These are phyloP conservation scores for Pythium monospermum DNA, from an alignment of 352 stramenopile species.

Conservation along the genomic window DNA sequence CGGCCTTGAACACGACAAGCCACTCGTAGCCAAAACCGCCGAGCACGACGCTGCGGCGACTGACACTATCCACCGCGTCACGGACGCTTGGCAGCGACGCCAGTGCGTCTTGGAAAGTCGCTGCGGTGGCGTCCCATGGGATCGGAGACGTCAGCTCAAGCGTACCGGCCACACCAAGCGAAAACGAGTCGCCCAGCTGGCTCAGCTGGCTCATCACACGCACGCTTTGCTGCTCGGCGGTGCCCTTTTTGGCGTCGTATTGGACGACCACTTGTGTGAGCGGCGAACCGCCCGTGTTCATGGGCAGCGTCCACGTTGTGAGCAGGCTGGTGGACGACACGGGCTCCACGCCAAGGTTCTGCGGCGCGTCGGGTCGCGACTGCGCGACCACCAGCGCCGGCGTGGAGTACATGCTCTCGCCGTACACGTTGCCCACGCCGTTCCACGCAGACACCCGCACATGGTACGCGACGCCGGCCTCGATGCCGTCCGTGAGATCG, in stretches of 20 bases:
- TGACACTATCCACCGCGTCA: constrained; percentile 26
- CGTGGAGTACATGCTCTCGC: constrained; percentile 70
- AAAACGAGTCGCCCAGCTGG: constrained; percentile 35
- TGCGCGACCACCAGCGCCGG: constrained; percentile 56
- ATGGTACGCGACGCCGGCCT: constrained; percentile 58
- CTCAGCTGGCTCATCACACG: constrained; percentile 34
- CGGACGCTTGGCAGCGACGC: constrained; percentile 9
- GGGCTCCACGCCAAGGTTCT: constrained; percentile 41
- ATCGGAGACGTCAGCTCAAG: constrained; percentile 19
- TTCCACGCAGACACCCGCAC: constrained; percentile 92
- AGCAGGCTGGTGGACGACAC: constrained; percentile 31
- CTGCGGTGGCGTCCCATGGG: constrained; percentile 33
- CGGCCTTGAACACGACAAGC: constrained; percentile 50
- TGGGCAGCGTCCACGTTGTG: constrained; percentile 46
- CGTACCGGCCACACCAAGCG: constrained; percentile 17
- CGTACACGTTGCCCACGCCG: constrained; percentile 84
- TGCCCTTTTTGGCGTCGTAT: constrained; percentile 47
- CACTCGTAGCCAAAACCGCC: constrained; percentile 64
- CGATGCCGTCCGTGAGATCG: constrained; percentile 22
- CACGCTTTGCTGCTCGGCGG: constrained; percentile 60
- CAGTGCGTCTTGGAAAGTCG: constrained; percentile 22
- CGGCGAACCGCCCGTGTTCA: constrained; percentile 42
- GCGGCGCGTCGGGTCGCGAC: constrained; percentile 29
- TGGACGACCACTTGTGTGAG: constrained; percentile 53
- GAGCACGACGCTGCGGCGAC: constrained; percentile 37